Evolutionary conservation across 2,329 filamentous ascomycete species (phyloP).

Genomic region (Exophiala sideris): DNA sequence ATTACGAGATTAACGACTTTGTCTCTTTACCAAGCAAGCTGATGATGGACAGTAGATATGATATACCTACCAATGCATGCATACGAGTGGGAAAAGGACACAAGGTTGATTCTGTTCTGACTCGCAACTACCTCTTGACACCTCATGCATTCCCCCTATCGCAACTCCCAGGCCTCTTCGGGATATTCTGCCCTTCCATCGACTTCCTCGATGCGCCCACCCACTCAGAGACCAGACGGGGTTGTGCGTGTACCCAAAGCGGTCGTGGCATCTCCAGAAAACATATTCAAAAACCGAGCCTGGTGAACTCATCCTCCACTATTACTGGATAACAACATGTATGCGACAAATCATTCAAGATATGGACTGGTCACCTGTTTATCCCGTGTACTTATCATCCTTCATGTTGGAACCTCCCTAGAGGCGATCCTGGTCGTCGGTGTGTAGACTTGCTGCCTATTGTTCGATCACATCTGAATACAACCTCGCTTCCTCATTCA

Average conservation of each 20-base stretch:
- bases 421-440: neutral
- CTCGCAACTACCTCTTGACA: too few relatives aligned
- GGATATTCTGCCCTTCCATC: too few relatives aligned
- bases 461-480: constrained; percentile 18
- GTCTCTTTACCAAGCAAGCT: too few relatives aligned
- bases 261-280: constrained; percentile 15
- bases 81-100: too few relatives aligned
- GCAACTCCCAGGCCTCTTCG: too few relatives aligned
- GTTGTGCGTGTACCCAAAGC: neutral
- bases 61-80: too few relatives aligned
- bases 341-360: constrained; percentile 1
- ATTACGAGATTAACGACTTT: neutral
- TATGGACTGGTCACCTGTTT: constrained; percentile 1
- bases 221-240: too few relatives aligned
- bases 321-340: neutral
- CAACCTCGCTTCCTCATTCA: constrained; percentile 13
- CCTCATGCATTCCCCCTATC: too few relatives aligned
- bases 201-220: too few relatives aligned
- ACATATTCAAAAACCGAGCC: constrained; percentile 1
- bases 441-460: neutral
- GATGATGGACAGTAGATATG: neutral
- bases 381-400: neutral
- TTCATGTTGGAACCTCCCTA: neutral
- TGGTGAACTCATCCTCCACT: constrained; percentile 1
- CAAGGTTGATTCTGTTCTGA: too few relatives aligned